Evolutionary conservation across 176 grass and related monocot genomes (phyloP).

Genomic region (barley (Hordeum vulgare)): MorexV3_pseudomolecules_assembly NC_058518.1:462060001-462060500

Average conservation of each 20-base stretch:
- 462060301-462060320: slow-evolving; percentile 26
- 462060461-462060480: too few species aligned
- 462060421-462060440: background rate
- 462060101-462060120: too few species aligned
- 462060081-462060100: too few species aligned
- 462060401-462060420: background rate
- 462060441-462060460: background rate
- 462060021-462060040: too few species aligned
- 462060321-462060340: slow-evolving; percentile 15
- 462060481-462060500: background rate
- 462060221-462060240: background rate
- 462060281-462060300: slow-evolving; percentile 26
- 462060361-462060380: background rate
- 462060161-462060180: too few species aligned
- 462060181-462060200: background rate
- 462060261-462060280: background rate
- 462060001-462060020: too few species aligned
- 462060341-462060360: slow-evolving; percentile 3
- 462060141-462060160: too few species aligned
- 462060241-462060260: background rate
- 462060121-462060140: too few species aligned
- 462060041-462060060: too few species aligned
- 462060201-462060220: slow-evolving; percentile 25
- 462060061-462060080: too few species aligned
- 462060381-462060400: background rate